Base-by-base conservation (phyloP, 768 basidiomycete genomes). In the Pisolithus albus region DNA sequence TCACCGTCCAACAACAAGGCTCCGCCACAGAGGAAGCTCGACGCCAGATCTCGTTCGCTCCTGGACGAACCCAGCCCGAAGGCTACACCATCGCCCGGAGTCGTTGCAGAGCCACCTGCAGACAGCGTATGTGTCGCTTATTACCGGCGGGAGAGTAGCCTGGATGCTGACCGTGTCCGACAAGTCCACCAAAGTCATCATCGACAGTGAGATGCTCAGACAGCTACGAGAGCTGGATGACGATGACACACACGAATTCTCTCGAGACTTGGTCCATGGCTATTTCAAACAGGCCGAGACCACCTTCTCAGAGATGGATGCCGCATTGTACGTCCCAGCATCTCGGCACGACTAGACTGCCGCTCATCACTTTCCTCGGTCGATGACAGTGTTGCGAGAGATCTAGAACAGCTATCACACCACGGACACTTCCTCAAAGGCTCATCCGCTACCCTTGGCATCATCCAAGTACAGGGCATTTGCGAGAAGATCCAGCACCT, bases 341-440 rank as follows among this genome's bases (percentile, higher is more conserved):
- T 56, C 34, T 52, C 52, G 49, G 50, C 15, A 52, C 55, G 39
- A 50, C 26, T 13, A 26, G 46, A 47, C 43, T 56, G 42, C 52
- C 53, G 57, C 52, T 45, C 57, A 55, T 37, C 49, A 13, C 21
- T 23, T 24, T 37, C 8, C 58, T 48, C 64, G 43, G 15, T 36
- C 43, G 28, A 32, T 32, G 18, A 46, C 65, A 91, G 88, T 55
- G 60, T 60, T 37, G 66, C 60, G 21, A 77, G 82, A 55, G 78
- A 93, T 57, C 78, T 95, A 9, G 57, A 61, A 9, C 64, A 78
- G 50, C 80, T 99, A 16, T 86, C 88, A 2, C 70, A 73, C 16
- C 76, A 87, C 9, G 96, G 94, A 0, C 95, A 99, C 70, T 99
- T 90, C 71, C 82, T 98, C 64, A 99, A 98, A 69, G 95, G 95